These are phyloP conservation scores for Calonectria hongkongensis DNA, from an alignment of 2,329 filamentous ascomycete genomes.

Conservation along the genomic window DNA sequence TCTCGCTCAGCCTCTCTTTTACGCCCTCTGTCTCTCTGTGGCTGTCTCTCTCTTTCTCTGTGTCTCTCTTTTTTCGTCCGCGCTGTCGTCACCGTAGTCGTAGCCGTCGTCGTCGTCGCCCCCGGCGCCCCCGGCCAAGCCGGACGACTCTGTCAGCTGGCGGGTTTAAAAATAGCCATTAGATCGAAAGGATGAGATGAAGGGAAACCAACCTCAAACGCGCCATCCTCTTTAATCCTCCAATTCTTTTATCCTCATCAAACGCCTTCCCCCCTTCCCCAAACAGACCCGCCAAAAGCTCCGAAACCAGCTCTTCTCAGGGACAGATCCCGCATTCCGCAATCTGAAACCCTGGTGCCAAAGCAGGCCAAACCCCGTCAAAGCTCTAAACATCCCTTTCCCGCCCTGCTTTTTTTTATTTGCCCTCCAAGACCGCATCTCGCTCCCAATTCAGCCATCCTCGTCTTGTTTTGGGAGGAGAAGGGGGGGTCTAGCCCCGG, in stretches of 20 bases:
- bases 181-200: no score
- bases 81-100: no score
- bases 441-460: neutral
- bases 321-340: constrained; percentile 27
- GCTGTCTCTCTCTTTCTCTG: neutral
- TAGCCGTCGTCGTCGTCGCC: no score
- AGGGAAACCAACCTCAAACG: no score
- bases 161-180: no score
- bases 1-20: neutral
- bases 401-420: neutral
- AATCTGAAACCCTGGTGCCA: constrained; percentile 18
- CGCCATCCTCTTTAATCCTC: no score
- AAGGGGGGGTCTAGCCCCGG: neutral
- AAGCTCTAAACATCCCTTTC: constrained; percentile 17
- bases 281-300: constrained; percentile 21
- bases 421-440: neutral
- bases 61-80: no score
- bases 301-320: constrained; percentile 15
- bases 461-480: neutral
- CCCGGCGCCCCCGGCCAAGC: no score
- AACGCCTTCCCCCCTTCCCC: no score
- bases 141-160: no score
- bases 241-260: no score
- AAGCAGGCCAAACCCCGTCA: neutral
- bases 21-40: neutral